These are phyloP conservation scores for Stemphylium lycopersici DNA, from an alignment of 2,329 filamentous ascomycete species.

Conservation along the genomic window DNA sequence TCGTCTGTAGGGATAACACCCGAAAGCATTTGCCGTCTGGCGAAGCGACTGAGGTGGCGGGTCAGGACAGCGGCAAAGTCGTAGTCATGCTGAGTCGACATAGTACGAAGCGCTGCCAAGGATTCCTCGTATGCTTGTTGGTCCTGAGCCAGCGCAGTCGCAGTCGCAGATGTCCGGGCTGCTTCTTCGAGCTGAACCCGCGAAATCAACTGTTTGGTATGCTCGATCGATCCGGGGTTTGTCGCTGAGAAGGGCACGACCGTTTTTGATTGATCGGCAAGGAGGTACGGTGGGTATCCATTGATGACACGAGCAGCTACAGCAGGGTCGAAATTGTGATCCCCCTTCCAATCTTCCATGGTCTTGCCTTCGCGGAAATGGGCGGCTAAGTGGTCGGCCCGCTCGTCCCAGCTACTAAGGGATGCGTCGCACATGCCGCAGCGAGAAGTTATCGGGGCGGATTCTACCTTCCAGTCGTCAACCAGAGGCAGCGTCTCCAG, in stretches of 20 bases:
- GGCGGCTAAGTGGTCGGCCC: slow-evolving; percentile 56
- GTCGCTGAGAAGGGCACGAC: slow-evolving; percentile 53
- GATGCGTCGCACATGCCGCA: slow-evolving; percentile 57
- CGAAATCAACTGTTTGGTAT: slow-evolving; percentile 26
- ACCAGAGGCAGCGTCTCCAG: slow-evolving; percentile 64
- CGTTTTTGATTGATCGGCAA: slow-evolving; percentile 49
- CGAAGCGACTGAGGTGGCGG: slow-evolving; percentile 50
- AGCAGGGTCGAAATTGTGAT: slow-evolving; percentile 54
- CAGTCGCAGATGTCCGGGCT: background rate
- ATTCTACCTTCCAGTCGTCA: slow-evolving; percentile 65
- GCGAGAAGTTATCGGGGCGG: slow-evolving; percentile 55
- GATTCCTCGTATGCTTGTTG: background rate
- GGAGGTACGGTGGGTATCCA: slow-evolving; percentile 55
- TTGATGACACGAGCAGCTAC: slow-evolving; percentile 53
- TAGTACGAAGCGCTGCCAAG: background rate
- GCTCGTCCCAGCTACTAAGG: slow-evolving; percentile 54
- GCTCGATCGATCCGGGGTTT: slow-evolving; percentile 27
- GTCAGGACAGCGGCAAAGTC: slow-evolving; percentile 53
- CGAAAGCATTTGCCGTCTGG: slow-evolving; percentile 44
- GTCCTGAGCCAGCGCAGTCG: background rate
- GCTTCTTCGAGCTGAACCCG: slow-evolving; percentile 11
- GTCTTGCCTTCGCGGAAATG: slow-evolving; percentile 59
- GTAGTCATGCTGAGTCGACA: slow-evolving; percentile 26
- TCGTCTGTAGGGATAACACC: slow-evolving; percentile 54
- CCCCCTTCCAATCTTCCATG: slow-evolving; percentile 60